Conservation (phyloP, 2,329 filamentous ascomycete species). For the Paecilomyces variotii region DNA sequence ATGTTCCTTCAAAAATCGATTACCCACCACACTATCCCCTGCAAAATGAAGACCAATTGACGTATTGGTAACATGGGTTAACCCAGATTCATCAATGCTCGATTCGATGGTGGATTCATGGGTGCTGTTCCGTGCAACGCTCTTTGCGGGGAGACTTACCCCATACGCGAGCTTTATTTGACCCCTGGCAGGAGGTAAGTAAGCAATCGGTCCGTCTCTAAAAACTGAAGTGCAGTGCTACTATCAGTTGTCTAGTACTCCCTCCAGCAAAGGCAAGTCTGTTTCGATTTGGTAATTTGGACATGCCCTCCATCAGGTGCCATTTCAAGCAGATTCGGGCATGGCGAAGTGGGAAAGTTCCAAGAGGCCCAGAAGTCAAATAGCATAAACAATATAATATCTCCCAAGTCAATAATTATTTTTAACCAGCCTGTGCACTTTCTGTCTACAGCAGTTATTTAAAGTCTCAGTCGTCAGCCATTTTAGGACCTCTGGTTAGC, state of each 20-base stretch:
- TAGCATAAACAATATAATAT: not conserved
- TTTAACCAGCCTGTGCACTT: not conserved
- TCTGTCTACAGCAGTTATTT: not conserved
- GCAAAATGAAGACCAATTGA: not conserved
- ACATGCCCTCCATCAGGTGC: not conserved
- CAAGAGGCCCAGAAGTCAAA: not conserved
- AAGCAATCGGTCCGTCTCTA: not conserved
- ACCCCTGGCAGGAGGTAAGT: too few species aligned
- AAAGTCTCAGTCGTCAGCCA: not conserved
- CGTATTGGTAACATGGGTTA: not conserved
- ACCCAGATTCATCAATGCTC: not conserved
- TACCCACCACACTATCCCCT: not conserved
- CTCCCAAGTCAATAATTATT: not conserved
- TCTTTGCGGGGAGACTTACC: not conserved
- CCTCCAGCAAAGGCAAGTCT: not conserved
- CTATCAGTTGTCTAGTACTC: not conserved
- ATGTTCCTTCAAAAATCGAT: not conserved
- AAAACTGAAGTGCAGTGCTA: not conserved
- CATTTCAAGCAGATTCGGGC: not conserved
- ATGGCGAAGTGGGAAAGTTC: not conserved
- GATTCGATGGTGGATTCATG: not conserved
- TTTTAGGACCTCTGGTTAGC: not conserved
- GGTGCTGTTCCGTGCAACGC: not conserved
- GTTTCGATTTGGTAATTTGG: not conserved
- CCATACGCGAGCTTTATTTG: not conserved